Conservation (phyloP, 345 rosid species). For the Xanthoceras sorbifolium region DNA sequence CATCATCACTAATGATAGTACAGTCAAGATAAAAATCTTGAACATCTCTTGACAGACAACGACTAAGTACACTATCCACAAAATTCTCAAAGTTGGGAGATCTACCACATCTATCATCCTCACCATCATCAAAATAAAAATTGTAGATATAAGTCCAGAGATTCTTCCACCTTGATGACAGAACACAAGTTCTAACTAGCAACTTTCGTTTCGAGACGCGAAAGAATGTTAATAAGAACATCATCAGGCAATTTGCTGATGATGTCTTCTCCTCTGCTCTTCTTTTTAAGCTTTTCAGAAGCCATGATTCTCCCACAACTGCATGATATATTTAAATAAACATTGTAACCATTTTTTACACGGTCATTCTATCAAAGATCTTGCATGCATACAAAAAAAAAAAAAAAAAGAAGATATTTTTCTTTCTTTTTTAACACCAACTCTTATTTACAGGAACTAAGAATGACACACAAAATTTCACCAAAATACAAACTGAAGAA, state of each 20-base stretch:
- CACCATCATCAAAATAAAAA: not conserved
- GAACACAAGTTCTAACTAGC: conserved; percentile 5
- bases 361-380: not conserved
- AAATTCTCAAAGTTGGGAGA: not conserved
- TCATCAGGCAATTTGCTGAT: conserved; percentile 8
- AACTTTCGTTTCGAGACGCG: not conserved
- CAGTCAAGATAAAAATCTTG: conserved; percentile 9
- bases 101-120: not conserved
- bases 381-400: not conserved
- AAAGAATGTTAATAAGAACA: conserved; percentile 21
- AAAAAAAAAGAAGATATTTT: too few species aligned
- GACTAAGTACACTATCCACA: not conserved
- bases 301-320: not conserved
- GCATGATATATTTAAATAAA: not conserved
- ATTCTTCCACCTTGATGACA: conserved; percentile 22
- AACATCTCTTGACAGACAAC: not conserved
- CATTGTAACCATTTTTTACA: not conserved
- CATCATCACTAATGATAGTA: not conserved
- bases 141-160: not conserved
- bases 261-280: not conserved
- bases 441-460: too few species aligned
- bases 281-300: not conserved
- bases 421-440: too few species aligned
- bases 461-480: not conserved
- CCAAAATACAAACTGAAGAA: not conserved